Base-by-base conservation (phyloP, 2,329 filamentous ascomycete genomes). In the Aspergillus phoenicis region DNA sequence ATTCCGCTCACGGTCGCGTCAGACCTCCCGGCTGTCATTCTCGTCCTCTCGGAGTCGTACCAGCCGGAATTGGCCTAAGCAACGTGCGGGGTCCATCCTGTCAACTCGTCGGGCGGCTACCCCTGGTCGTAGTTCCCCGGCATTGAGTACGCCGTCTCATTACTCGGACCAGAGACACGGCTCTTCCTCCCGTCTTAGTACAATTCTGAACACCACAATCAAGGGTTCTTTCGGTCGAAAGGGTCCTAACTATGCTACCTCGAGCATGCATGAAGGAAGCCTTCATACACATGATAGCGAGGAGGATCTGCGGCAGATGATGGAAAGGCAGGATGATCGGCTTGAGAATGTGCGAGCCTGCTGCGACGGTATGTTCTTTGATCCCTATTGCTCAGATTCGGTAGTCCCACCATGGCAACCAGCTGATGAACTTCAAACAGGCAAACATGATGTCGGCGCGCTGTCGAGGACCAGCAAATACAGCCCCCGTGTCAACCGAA, bases 301-400 rank as follows among this genome's bases (percentile, higher is more conserved):
- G 3, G 92, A 97, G 75, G 92, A 97, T 72, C 75, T 97, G 60
- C 84, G 91, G 59, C 85, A 89, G 65, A 87, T 93, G 65, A 91
- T 94, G 69, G 91, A 94, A 77, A 83, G 78, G 52, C 76, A 80
- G 67, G 83, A 89, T 26, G 91, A 93, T 72, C 85, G 89, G 64
- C 83, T 98, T 70, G 94, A 98, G 82, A 97, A 99, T 75, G 95
- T 99, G 66, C 85, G 95, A 73, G 93, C 94, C 62, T 99, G 95
- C 80, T 99, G 95, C 78, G 95, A 98, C 85, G 95, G 93, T 94
- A 84, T 85, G 89, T 51, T 36, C 3, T 8, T 17, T n/a, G 13
- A 20, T 8, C n/a, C 15, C 20, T 22, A 81, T 38, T 11, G 43
- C 8, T 17, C 17, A n/a, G 15, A 5, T 20, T 58, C 5, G 17